These are phyloP conservation scores for Lichenothelia convexa DNA, from an alignment of 495 filamentous ascomycete genomes.

Conservation along the genomic window DNA sequence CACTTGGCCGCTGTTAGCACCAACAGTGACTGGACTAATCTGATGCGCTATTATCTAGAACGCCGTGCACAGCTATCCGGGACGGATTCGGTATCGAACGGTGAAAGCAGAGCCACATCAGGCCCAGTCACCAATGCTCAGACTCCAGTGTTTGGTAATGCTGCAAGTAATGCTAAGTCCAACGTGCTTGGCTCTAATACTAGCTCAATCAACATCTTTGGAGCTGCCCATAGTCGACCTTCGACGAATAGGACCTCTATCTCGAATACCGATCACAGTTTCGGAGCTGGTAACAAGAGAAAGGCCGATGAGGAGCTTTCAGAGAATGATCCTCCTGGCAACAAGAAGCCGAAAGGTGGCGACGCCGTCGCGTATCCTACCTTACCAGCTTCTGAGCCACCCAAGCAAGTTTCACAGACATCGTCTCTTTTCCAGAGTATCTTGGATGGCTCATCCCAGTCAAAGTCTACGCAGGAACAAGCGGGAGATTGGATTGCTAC, in stretches of 20 bases:
- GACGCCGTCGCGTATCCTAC: not conserved
- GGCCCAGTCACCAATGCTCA: no score
- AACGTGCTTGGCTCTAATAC: no score
- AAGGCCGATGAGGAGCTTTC: slow-evolving; percentile 2
- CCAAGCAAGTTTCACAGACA: not conserved
- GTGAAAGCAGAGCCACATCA: no score
- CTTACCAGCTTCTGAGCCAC: not conserved
- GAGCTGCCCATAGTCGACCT: not conserved
- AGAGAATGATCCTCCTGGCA: not conserved
- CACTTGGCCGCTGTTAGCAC: not conserved
- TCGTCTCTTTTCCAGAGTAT: slow-evolving; percentile 1
- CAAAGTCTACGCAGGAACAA: not conserved
- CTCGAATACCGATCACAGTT: no score
- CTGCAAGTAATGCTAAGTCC: not conserved
- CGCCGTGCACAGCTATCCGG: no score
- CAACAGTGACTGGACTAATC: not conserved
- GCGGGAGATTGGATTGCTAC: not conserved
- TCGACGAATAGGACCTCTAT: no score
- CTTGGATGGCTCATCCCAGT: not conserved
- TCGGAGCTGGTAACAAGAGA: no score
- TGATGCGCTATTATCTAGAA: not conserved
- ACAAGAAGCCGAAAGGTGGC: not conserved
- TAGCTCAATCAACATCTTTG: no score
- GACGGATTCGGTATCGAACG: no score
- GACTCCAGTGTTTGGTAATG: no score